These are phyloP conservation scores for Bimuria novae-zelandiae DNA, from an alignment of 2,329 filamentous ascomycete species.

Conservation along the genomic window DNA sequence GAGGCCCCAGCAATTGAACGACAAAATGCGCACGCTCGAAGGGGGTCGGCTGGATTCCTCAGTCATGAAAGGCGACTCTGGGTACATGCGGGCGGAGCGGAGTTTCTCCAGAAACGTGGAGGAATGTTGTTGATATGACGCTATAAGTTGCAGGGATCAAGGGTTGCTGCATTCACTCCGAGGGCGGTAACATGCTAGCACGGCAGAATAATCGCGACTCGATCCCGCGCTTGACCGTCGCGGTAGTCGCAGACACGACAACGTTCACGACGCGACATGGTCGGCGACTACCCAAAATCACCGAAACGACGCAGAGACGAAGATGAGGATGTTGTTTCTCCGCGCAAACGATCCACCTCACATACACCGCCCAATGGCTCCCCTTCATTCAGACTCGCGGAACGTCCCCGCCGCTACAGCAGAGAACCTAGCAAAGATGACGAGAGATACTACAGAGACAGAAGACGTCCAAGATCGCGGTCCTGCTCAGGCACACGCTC, in stretches of 20 bases:
- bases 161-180: slow-evolving; percentile 18
- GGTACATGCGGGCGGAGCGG: slow-evolving; percentile 5
- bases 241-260: neutral
- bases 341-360: slow-evolving; percentile 40
- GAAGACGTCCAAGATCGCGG: slow-evolving; percentile 18
- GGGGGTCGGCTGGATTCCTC: slow-evolving; percentile 37
- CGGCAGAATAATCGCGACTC: slow-evolving; percentile 18
- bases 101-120: neutral
- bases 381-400: slow-evolving; percentile 34
- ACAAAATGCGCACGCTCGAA: slow-evolving; percentile 73
- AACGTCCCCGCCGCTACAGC: slow-evolving; percentile 44
- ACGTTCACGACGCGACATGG: slow-evolving; percentile 23
- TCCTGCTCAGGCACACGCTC: slow-evolving; percentile 27
- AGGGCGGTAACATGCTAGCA: slow-evolving; percentile 12
- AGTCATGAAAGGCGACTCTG: slow-evolving; percentile 26
- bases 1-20: slow-evolving; percentile 96
- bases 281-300: slow-evolving; percentile 24
- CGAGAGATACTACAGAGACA: slow-evolving; percentile 30
- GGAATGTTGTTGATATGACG: slow-evolving; percentile 2
- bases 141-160: slow-evolving; percentile 16
- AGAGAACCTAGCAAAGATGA: slow-evolving; percentile 38
- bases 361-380: slow-evolving; percentile 34
- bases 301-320: slow-evolving; percentile 38
- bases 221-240: neutral
- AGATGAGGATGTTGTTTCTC: slow-evolving; percentile 29